Base-by-base conservation (phyloP, 164 flowering plant species). In the Aristolochia contorta region DNA sequence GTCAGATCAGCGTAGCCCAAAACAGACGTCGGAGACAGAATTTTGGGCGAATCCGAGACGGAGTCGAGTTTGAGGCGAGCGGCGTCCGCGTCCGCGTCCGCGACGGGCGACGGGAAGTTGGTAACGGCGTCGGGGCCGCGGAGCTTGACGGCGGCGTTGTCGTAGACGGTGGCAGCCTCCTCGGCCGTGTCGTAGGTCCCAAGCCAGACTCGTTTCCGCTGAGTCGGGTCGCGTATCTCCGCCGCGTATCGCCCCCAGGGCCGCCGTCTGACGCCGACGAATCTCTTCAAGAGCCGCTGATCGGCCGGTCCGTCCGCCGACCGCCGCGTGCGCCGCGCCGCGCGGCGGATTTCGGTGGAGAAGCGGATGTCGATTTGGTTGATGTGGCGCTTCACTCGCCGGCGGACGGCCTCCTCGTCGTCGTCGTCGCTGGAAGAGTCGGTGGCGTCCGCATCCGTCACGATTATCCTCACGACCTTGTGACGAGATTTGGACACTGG, bases 211-310 rank as follows among this genome's bases (percentile, higher is more conserved):
- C 92, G 77, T 48, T 79, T 82, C 4, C 82, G 41, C 1, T 59
- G 69, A 14, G 45, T 52, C 56, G 87, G 84, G 67, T 86, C 92
- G 0, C 89, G 84, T 54, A 86, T 86, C 80, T 86, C 89, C 3
- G 89, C 89, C 0, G 92, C 92, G 84, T 85, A 86, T 6, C 72
- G 55, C 1, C 92, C 89, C 92, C 92, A 86, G 8, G 89, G 92
- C 48, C 92, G 54, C 66, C 66, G 82, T 6, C 92, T 65, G 0
- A 86, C 92, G 8, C 92, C 92, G 24, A 79, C 56, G 61, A 50
- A 73, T 20, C 54, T 57, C 23, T 55, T 66, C 60, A 20, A 23
- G 19, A 27, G 5, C 30, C 16, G 58, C n/a, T 7, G n/a, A 19
- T 43, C 71, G 45, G 15, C 59, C 13, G 64, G 8, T 24, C 12